These are phyloP conservation scores for Rosa chinensis DNA, from an alignment of 306 rosid species.

Conservation along the genomic window DNA sequence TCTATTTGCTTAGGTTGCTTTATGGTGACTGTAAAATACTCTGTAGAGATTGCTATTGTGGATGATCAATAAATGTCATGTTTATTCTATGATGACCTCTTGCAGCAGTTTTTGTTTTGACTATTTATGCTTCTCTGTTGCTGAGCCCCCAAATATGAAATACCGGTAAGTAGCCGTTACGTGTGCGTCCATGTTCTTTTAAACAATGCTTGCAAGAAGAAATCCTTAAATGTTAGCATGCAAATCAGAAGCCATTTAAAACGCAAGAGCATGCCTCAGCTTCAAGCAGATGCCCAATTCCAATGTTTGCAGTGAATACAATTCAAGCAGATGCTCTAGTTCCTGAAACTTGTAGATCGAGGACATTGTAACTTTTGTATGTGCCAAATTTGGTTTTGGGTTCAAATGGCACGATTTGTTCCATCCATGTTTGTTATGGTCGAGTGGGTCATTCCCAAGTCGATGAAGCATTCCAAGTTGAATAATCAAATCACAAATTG, in stretches of 20 bases:
- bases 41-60: constrained; percentile 13
- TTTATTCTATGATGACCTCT: background rate
- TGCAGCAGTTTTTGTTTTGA: background rate
- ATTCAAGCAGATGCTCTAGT: too few relatives aligned
- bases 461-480: background rate
- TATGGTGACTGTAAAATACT: constrained; percentile 29
- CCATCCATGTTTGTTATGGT: too few relatives aligned
- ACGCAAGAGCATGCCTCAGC: too few relatives aligned
- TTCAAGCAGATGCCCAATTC: too few relatives aligned
- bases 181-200: background rate
- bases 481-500: too few relatives aligned
- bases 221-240: background rate
- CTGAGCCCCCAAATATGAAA: too few relatives aligned
- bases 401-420: too few relatives aligned
- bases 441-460: background rate
- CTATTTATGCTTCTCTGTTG: background rate
- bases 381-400: too few relatives aligned
- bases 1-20: constrained; percentile 19
- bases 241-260: background rate
- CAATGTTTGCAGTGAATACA: too few relatives aligned
- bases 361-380: too few relatives aligned
- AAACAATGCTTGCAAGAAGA: background rate
- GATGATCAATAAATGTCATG: constrained; percentile 15
- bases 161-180: too few relatives aligned
- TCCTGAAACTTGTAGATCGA: too few relatives aligned